phyloP scores from a whole-genome alignment of 768 basidiomycete species.

The Boletellus ananas region DNA sequence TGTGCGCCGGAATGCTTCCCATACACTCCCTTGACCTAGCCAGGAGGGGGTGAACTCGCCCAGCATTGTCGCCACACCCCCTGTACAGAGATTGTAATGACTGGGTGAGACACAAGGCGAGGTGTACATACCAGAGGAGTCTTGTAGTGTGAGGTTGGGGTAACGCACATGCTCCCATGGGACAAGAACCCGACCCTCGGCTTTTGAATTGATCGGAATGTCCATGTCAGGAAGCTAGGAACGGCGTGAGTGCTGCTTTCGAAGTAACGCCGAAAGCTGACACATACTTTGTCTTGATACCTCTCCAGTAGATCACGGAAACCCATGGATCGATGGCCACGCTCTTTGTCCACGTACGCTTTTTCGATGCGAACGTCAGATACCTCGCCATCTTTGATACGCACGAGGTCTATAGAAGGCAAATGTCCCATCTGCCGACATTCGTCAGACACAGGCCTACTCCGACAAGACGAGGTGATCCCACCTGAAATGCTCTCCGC shows the following conservation, averaged over 20 bases:
- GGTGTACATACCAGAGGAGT: constrained; percentile 28
- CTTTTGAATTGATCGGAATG: constrained; percentile 88
- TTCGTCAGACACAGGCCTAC: background rate
- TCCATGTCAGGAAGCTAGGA: constrained; percentile 87
- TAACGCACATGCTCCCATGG: constrained; percentile 84
- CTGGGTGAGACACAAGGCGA: background rate
- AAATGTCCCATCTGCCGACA: constrained; percentile 62
- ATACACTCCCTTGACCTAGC: constrained; percentile 77
- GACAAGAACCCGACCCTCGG: constrained; percentile 89
- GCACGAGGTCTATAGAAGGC: constrained; percentile 84
- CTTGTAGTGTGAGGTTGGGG: constrained; percentile 60
- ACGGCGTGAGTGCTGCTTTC: background rate
- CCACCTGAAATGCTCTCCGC: constrained; percentile 55
- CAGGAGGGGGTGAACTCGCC: constrained; percentile 78
- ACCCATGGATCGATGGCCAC: constrained; percentile 72
- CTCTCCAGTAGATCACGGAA: constrained; percentile 72
- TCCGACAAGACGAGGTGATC: background rate
- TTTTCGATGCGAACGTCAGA: constrained; percentile 55
- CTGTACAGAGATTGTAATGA: constrained; percentile 25
- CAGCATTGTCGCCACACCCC: constrained; percentile 53
- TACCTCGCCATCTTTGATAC: constrained; percentile 62
- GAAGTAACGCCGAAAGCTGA: background rate
- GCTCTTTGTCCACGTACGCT: constrained; percentile 57
- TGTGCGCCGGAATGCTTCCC: constrained; percentile 94
- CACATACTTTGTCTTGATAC: constrained; percentile 59